phyloP scores from a whole-genome alignment of 75 land plant genomes.

The Picea glauca region DNA sequence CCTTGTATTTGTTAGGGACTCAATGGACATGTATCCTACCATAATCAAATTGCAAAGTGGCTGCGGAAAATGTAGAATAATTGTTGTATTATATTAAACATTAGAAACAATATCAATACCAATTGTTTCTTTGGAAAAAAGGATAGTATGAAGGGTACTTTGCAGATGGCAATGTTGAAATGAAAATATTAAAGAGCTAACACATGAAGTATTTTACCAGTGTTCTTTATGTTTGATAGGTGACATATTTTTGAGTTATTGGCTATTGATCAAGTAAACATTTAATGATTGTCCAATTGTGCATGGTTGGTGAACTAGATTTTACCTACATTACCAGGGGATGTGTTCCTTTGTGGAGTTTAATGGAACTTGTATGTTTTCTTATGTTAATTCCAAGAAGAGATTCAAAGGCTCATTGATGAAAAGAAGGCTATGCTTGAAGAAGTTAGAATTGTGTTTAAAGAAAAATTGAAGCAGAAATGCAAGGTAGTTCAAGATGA shows the following conservation, averaged over 20 bases:
- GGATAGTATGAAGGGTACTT: too few species aligned
- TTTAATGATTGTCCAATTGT: too few species aligned
- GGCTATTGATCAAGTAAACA: too few species aligned
- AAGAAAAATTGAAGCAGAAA: slow-evolving; percentile 46
- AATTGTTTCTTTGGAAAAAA: neutral
- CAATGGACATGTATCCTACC: too few species aligned
- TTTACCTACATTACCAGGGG: too few species aligned
- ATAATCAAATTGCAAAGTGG: neutral
- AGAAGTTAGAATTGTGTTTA: slow-evolving; percentile 36
- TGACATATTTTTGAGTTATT: too few species aligned
- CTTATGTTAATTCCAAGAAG: slow-evolving; percentile 37
- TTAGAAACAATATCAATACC: neutral
- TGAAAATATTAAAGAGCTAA: too few species aligned
- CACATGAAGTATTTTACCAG: too few species aligned
- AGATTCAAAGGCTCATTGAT: slow-evolving; percentile 33
- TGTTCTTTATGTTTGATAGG: too few species aligned
- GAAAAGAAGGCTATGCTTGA: slow-evolving; percentile 40
- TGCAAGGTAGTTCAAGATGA: slow-evolving; percentile 48
- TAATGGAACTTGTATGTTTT: neutral
- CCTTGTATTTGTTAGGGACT: too few species aligned
- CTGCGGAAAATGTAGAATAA: neutral
- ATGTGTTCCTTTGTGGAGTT: neutral
- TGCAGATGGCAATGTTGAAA: too few species aligned
- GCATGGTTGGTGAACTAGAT: too few species aligned
- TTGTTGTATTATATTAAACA: neutral